These are phyloP conservation scores for Saccharomyces cerevisiae DNA, from an alignment of 805 yeast species.

Conservation along the genomic window DNA sequence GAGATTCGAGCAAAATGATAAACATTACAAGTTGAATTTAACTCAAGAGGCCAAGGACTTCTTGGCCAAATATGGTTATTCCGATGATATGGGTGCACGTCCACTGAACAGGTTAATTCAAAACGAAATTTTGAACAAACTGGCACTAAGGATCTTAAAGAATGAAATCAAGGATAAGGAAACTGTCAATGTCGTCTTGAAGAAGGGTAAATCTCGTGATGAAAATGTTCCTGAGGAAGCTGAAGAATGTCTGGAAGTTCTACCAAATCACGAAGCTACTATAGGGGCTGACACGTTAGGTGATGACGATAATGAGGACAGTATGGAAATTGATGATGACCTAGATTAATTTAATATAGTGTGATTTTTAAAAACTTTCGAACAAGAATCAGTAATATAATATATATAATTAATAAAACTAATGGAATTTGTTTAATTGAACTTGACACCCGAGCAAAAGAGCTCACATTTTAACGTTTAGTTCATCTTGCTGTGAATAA, in stretches of 20 bases:
- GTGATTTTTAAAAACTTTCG: not conserved
- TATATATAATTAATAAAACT: not conserved
- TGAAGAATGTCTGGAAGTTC: constrained; percentile 62
- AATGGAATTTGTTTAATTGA: not conserved
- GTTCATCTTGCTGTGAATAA: not conserved
- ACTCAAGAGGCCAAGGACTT: constrained; percentile 71
- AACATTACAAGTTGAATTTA: constrained; percentile 63
- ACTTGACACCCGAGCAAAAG: not conserved
- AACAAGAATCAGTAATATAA: not conserved
- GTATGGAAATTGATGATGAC: constrained; percentile 51
- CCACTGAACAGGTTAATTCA: constrained; percentile 92
- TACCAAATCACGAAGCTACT: constrained; percentile 74
- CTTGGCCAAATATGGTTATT: constrained; percentile 79
- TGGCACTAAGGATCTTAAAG: constrained; percentile 81
- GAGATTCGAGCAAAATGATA: constrained; percentile 79
- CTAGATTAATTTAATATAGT: constrained; percentile 11
- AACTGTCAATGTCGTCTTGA: constrained; percentile 54
- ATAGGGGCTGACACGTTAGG: constrained; percentile 45
- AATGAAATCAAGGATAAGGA: constrained; percentile 89
- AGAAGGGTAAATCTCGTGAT: constrained; percentile 22
- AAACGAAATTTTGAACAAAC: constrained; percentile 71
- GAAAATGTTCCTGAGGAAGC: constrained; percentile 24
- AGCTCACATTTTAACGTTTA: not conserved
- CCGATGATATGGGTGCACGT: constrained; percentile 91
- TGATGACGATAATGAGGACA: constrained; percentile 50